A percentile compares a stretch with the other conserved stretches of the same genome.
These are phyloP conservation scores for Candida arabinofermentans DNA, from an alignment of 805 yeast genomes.

Conservation along the genomic window DNA sequence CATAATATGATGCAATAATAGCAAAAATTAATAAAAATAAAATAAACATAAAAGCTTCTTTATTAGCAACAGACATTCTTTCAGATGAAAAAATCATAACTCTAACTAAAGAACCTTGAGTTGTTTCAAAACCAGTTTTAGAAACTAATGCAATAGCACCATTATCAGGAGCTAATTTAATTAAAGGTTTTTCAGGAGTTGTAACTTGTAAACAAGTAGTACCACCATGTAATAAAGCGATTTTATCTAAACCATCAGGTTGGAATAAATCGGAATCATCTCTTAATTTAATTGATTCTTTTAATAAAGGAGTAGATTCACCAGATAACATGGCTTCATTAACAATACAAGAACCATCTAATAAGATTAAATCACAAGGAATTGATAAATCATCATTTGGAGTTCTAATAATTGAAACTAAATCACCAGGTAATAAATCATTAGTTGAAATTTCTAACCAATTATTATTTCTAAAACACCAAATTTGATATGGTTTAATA, in stretches of 20 bases:
- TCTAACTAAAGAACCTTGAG: slow-evolving; percentile 95
- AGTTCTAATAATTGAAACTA: slow-evolving; percentile 83
- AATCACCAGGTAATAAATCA: slow-evolving; percentile 85
- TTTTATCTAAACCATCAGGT: slow-evolving; percentile 82
- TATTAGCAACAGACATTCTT: slow-evolving; percentile 92
- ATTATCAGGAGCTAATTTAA: slow-evolving; percentile 73
- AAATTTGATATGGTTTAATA: slow-evolving; percentile 80
- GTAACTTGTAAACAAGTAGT: slow-evolving; percentile 93
- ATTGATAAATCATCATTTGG: slow-evolving; percentile 80
- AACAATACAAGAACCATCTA: slow-evolving; percentile 90
- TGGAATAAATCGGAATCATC: slow-evolving; percentile 66
- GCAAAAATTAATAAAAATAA: slow-evolving; percentile 88
- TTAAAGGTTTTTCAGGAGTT: slow-evolving; percentile 45
- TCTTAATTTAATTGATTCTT: slow-evolving; percentile 85
- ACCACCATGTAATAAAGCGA: slow-evolving; percentile 89
- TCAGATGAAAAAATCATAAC: slow-evolving; percentile 95
- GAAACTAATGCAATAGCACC: slow-evolving; percentile 91
- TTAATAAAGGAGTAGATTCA: slow-evolving; percentile 94
- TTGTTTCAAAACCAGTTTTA: slow-evolving; percentile 97
- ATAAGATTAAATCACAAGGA: slow-evolving; percentile 86
- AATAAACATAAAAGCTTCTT: slow-evolving; percentile 90
- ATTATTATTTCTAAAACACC: slow-evolving; percentile 61
- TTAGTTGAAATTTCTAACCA: slow-evolving; percentile 73
- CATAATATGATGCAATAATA: slow-evolving; percentile 93
- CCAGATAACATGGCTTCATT: slow-evolving; percentile 99